Base-by-base conservation (phyloP, 23 red algal genomes). In the Gracilariopsis chorda region DNA sequence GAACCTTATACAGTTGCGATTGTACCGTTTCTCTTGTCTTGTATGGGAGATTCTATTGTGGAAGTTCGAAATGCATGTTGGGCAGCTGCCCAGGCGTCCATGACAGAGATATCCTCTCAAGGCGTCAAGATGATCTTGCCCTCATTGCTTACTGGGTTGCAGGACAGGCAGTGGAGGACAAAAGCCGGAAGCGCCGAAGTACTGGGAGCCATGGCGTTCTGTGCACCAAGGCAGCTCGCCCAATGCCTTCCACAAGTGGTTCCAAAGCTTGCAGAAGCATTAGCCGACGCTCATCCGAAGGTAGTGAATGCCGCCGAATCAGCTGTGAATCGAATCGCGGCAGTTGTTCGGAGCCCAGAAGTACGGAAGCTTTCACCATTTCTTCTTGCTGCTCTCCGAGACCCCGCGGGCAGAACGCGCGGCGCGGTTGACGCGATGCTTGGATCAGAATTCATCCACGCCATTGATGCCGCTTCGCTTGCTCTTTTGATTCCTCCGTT, bases 361-460 rank as follows among this genome's bases (percentile, higher is more conserved):
- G 76, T 98, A 7, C 91, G 95, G 52, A 84, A 86, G 11, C 82
- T 98, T 6, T 77, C 87, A 45, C 70, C 82, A 0, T 93, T 98
- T 56, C 70, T 98, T 29, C 80, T 98, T 17, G 86, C 88, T 60
- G 95, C 95, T n/a, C 48, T 98, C 6, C 77, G 83, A 33, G 90
- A 98, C 52, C 95, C 95, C 19, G 53, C 90, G 7, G 83, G 39
- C 19, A 81, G 71, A 51, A 98, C 95, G 0, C 69, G 48, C 23
- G 90, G 89, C 7, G 95, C 95, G n/a, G 68, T 98, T 35, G 95
- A 98, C 76, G 95, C 91, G 7, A 98, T 98, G 90, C 88, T 98
- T 44, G 86, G 84, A 44, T 94, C 95, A 10, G 95, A 98, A 58
- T 98, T 98, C 57, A 55, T 93, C 6, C 95, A 98, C 65, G 65